phyloP scores from a whole-genome alignment of 2,329 filamentous ascomycete species.

The Aspergillus sp. region DNA sequence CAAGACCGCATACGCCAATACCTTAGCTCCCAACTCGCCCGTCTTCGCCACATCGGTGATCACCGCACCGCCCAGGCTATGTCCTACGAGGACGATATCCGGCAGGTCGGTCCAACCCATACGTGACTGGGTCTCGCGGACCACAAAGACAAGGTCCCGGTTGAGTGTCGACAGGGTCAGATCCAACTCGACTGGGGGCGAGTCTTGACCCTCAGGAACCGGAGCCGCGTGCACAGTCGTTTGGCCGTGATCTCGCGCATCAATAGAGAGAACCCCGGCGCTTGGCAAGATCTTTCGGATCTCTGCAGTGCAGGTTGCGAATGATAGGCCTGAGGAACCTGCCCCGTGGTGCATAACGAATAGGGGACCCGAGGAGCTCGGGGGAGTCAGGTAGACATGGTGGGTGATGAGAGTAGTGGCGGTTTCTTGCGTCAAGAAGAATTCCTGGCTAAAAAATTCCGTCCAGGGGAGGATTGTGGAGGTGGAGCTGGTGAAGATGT shows the following conservation, averaged over 20 bases:
- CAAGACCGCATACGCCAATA: constrained; percentile 85
- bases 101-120: constrained; percentile 76
- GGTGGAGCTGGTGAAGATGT: constrained; percentile 17
- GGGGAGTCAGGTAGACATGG: constrained; percentile 87
- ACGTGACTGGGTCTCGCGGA: constrained; percentile 63
- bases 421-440: constrained; percentile 60
- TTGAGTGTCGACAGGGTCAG: constrained; percentile 72
- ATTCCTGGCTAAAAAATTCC: constrained; percentile 84
- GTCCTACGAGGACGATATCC: constrained; percentile 78
- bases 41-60: constrained; percentile 77
- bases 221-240: constrained; percentile 42
- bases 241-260: constrained; percentile 83
- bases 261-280: constrained; percentile 79
- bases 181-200: constrained; percentile 52
- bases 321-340: constrained; percentile 88
- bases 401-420: constrained; percentile 57
- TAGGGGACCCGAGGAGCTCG: constrained; percentile 69
- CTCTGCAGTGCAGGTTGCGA: constrained; percentile 76
- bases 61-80: constrained; percentile 89
- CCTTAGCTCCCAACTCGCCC: constrained; percentile 61
- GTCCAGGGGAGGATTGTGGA: constrained; percentile 75
- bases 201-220: constrained; percentile 28
- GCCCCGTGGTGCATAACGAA: constrained; percentile 95
- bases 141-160: constrained; percentile 68
- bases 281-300: constrained; percentile 73